Percentiles rank a stretch among this genome's conserved stretches.
phyloP scores from a whole-genome alignment of 345 rosid species.

The Sisymbrium altissimum region DNA sequence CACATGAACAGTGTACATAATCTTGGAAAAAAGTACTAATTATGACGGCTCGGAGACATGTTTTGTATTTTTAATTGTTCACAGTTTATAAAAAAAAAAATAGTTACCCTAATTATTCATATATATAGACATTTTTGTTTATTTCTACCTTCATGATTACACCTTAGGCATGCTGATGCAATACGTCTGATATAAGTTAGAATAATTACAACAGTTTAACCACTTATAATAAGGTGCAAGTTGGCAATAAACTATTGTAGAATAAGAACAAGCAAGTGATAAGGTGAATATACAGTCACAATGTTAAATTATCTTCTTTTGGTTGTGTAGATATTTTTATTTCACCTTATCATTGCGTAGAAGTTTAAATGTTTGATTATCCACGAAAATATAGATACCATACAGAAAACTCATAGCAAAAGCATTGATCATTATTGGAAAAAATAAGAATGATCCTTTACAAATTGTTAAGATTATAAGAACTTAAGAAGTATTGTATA shows the following conservation, averaged over 20 bases:
- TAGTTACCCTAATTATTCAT: background rate
- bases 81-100: background rate
- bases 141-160: slow-evolving; percentile 11
- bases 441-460: background rate
- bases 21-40: background rate
- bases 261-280: background rate
- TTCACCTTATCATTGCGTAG: background rate
- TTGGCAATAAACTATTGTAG: slow-evolving; percentile 6
- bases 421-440: background rate
- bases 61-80: background rate
- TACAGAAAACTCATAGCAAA: background rate
- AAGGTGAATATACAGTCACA: background rate
- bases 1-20: background rate
- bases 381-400: background rate
- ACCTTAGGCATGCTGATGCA: slow-evolving; percentile 21
- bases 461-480: no score
- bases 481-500: no score
- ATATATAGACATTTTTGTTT: background rate
- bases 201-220: slow-evolving; percentile 19
- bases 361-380: background rate
- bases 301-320: background rate
- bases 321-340: background rate
- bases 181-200: slow-evolving; percentile 24
- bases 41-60: background rate
- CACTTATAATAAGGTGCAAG: slow-evolving; percentile 18